Evolutionary conservation across 1,284 basidiomycete species (phyloP).

Genomic region (Fomitopsis betulina): DNA sequence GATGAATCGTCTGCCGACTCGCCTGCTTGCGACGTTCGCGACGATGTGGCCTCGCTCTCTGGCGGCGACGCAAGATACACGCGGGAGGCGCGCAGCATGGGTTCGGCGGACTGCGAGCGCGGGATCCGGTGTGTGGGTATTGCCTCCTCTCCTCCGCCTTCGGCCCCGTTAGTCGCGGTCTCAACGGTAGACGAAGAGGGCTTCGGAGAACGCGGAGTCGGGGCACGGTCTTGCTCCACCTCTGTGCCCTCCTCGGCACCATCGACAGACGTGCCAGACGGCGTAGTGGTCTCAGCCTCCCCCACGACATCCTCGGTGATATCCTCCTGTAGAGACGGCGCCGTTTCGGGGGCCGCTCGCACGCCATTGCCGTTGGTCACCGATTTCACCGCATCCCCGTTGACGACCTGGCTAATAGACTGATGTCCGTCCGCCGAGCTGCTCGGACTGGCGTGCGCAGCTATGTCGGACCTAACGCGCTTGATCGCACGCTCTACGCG

Average conservation of each 20-base stretch:
- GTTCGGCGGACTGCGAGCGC: conserved; percentile 75
- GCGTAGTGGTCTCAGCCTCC: conserved; percentile 1
- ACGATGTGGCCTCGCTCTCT: conserved; percentile 44
- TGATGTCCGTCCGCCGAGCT: conserved; percentile 23
- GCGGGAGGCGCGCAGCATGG: conserved; percentile 53
- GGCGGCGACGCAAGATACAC: conserved; percentile 36
- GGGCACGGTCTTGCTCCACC: conserved; percentile 19
- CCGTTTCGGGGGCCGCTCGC: not conserved
- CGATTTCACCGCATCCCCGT: conserved; percentile 14
- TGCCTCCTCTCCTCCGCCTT: conserved; percentile 23
- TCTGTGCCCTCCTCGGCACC: conserved; percentile 12
- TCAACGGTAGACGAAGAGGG: conserved; percentile 9
- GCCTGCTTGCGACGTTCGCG: conserved; percentile 39
- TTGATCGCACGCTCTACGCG: conserved; percentile 85
- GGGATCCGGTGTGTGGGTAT: conserved; percentile 41
- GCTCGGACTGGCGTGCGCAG: conserved; percentile 49
- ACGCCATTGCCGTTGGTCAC: conserved; percentile 5
- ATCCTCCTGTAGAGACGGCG: conserved; percentile 2
- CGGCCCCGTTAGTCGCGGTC: conserved; percentile 9
- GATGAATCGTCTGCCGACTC: conserved; percentile 60
- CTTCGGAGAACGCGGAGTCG: conserved; percentile 23
- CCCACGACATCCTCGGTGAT: conserved; percentile 14
- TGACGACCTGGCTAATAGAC: conserved; percentile 28
- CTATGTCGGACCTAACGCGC: conserved; percentile 80
- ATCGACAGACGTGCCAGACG: conserved; percentile 7